These are phyloP conservation scores for Pythium sukuiense DNA, from an alignment of 352 stramenopile genomes.

Conservation along the genomic window DNA sequence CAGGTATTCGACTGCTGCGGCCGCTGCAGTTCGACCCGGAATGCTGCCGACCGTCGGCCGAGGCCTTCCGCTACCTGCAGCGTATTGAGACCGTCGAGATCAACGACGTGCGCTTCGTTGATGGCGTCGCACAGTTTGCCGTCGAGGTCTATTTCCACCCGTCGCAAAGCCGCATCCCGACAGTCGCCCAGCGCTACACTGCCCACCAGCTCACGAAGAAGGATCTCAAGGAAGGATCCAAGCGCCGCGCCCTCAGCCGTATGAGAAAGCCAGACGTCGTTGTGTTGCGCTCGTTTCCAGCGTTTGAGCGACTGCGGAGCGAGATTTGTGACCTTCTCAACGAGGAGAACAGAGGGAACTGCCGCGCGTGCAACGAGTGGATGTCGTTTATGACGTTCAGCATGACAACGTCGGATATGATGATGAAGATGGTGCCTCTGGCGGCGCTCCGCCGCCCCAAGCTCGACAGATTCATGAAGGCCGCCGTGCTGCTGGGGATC, in stretches of 20 bases:
- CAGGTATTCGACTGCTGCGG: slow-evolving; percentile 34
- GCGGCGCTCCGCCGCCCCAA: slow-evolving; percentile 1
- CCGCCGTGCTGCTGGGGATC: slow-evolving; percentile 16
- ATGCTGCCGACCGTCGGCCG: slow-evolving; percentile 33
- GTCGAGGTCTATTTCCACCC: slow-evolving; percentile 45
- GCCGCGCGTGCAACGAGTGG: slow-evolving; percentile 23
- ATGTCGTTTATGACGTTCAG: slow-evolving; percentile 23
- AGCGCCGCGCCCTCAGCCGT: not conserved
- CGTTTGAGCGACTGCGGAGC: slow-evolving; percentile 15
- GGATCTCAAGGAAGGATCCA: slow-evolving; percentile 1
- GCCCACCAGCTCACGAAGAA: not conserved
- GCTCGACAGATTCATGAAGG: slow-evolving; percentile 20
- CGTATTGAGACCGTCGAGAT: slow-evolving; percentile 59
- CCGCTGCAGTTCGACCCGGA: slow-evolving; percentile 42
- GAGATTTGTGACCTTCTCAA: slow-evolving; percentile 8
- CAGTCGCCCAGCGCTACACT: slow-evolving; percentile 3
- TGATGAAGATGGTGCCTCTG: slow-evolving; percentile 16
- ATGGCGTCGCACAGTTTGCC: slow-evolving; percentile 54
- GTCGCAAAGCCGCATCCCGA: slow-evolving; percentile 14
- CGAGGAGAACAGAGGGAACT: slow-evolving; percentile 17
- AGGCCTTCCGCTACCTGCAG: slow-evolving; percentile 42
- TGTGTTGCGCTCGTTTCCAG: slow-evolving; percentile 8
- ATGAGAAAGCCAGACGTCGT: not conserved
- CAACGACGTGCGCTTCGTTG: slow-evolving; percentile 37
- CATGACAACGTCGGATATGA: not conserved